Conservation (phyloP, 1,139 yeast species). For the Yamadazyma friedrichii region DNA sequence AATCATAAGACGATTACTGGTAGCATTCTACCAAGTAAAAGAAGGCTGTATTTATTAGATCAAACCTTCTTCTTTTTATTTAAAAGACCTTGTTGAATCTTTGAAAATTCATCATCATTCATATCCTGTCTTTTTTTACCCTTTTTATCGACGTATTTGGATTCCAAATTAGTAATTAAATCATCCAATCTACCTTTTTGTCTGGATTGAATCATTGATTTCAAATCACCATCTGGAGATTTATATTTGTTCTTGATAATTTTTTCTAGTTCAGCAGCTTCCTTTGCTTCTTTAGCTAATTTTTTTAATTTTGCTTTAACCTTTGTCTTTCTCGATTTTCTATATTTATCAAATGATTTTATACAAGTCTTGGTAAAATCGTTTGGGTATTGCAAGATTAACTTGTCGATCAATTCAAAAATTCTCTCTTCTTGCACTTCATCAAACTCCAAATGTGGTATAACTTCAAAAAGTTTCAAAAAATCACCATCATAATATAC, state of each 20-base stretch:
- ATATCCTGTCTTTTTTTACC: constrained; percentile 38
- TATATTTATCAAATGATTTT: constrained; percentile 55
- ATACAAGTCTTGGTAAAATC: constrained; percentile 48
- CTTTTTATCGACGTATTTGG: constrained; percentile 48
- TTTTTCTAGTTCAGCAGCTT: constrained; percentile 62
- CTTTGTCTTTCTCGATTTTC: constrained; percentile 43
- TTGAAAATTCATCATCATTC: constrained; percentile 31
- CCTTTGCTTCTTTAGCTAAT: constrained; percentile 60
- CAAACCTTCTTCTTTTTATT: constrained; percentile 14
- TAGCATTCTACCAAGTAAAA: too few species aligned
- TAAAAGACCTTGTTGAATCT: constrained; percentile 27
- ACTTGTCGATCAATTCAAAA: constrained; percentile 49
- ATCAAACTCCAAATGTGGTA: constrained; percentile 74
- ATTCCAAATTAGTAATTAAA: constrained; percentile 51
- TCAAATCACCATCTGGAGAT: constrained; percentile 41
- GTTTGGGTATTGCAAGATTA: constrained; percentile 52
- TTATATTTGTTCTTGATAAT: constrained; percentile 41
- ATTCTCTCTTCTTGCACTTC: constrained; percentile 62
- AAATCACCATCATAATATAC: constrained; percentile 67
- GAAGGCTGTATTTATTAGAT: too few species aligned
- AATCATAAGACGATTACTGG: too few species aligned
- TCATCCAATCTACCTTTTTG: constrained; percentile 44
- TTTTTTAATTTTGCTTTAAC: constrained; percentile 46
- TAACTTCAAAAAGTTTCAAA: constrained; percentile 63
- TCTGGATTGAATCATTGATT: constrained; percentile 49